Percentiles rank a stretch among this genome's conserved stretches.
Evolutionary conservation across 2,329 filamentous ascomycete genomes (phyloP).

Genomic region (Ascomycota sp.): DNA sequence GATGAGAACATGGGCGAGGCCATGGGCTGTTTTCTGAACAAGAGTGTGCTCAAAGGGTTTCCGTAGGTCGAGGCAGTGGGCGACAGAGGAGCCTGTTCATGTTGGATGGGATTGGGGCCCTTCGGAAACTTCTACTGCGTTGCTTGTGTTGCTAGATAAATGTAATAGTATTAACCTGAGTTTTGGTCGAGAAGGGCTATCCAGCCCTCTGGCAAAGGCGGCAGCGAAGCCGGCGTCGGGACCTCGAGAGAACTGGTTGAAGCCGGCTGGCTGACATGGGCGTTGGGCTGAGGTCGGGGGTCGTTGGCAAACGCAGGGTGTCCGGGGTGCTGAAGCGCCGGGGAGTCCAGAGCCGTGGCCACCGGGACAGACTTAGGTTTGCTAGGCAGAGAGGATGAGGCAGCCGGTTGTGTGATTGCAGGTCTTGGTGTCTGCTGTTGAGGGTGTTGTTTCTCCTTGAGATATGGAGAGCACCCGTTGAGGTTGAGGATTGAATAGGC

Average conservation of each 20-base stretch:
- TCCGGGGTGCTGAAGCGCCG: slow-evolving; percentile 35
- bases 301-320: slow-evolving; percentile 91
- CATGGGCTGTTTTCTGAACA: slow-evolving; percentile 34
- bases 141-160: slow-evolving; percentile 82
- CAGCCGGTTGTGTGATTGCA: slow-evolving; percentile 5
- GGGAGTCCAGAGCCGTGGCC: slow-evolving; percentile 18
- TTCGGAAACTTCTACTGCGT: slow-evolving; percentile 99
- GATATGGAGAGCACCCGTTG: slow-evolving; percentile 37
- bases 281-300: slow-evolving; percentile 31
- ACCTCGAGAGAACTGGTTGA: slow-evolving; percentile 15
- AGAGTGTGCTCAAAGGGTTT: slow-evolving; percentile 50
- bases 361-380: slow-evolving; percentile 7
- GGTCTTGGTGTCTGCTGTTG: slow-evolving; percentile 8
- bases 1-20: slow-evolving; percentile 69
- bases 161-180: slow-evolving; percentile 97
- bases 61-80: slow-evolving; percentile 61
- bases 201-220: slow-evolving; percentile 91
- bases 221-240: slow-evolving; percentile 59
- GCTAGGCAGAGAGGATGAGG: slow-evolving; percentile 10
- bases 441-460: slow-evolving; percentile 55
- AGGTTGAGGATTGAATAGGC: slow-evolving; percentile 69
- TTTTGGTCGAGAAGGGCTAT: slow-evolving; percentile 91
- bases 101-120: slow-evolving; percentile 71
- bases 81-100: slow-evolving; percentile 66
- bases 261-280: slow-evolving; percentile 24